Evolutionary conservation across 768 basidiomycete genomes (phyloP), one percentile per base, ranked within the genome.

Genomic region (Austroboletus eburneus): DNA sequence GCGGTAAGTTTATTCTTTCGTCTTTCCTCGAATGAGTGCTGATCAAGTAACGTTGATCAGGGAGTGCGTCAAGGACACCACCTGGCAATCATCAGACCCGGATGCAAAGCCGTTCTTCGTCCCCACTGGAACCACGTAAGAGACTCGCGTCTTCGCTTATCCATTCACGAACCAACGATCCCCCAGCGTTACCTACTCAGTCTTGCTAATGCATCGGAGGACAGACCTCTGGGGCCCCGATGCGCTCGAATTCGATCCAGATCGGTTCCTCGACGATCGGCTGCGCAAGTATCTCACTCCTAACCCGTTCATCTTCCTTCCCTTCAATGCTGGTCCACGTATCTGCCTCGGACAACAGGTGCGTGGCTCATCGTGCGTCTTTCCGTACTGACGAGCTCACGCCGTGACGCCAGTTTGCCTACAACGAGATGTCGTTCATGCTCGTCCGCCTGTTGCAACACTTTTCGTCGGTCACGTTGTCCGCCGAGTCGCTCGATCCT

Each of bases 291-390:
- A 69, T 45, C 52, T 74, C 12, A 62, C 52, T 6, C 62, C 69
- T 1, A 74, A 73, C 38, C 71, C 71, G 0, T 73, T 57, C 48
- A 69, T 70, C 48, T 74, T 73, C 49, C 51, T 73, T 16, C 72
- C 71, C 1, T 72, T 72, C 43, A 72, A 73, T 23, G 70, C 71
- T 0, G 70, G 72, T 5, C 71, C 70, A 14, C 55, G 68, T 9
- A 69, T 69, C 43, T 69, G 68, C 39, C 57, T 69, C 2, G 68
- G 68, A 9, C 68, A 64, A 51, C 69, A 72, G 56, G 68, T 63
- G 41, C 14, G n/a, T n/a, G n/a, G 65, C 59, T 0, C 22, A 16
- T 14, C 16, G 13, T 29, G 29, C 9, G 5, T 14, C 16, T 5
- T 34, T 8, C 5, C 33, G 1, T 21, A 40, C 56, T 34, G 7